Evolutionary conservation across 345 rosid genomes (phyloP), one percentile per base, ranked within the genome.

Genomic region (Clausena lansium): DNA sequence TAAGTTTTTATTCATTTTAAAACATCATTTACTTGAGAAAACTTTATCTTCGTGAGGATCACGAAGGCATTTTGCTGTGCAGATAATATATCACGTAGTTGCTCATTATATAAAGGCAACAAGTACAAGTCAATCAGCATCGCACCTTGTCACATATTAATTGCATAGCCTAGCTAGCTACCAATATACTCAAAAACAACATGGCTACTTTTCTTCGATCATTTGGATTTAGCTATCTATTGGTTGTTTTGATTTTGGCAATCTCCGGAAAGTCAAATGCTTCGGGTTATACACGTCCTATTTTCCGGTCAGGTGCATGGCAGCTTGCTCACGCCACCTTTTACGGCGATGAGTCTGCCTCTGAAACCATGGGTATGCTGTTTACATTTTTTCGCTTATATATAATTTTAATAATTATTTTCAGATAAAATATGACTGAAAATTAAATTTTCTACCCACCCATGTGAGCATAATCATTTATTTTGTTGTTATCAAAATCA

Each of bases 281-380:
- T 1, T 67, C 55, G 22, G 83, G 78, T 55, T 81, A 81, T 75
- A 22, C 30, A 41, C 35, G 1, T 5, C 60, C 81, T 0, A 79
- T 76, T 5, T 93, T 87, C 78, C 74, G 52, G 38, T 86, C 97
- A 11, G 80, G 88, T 61, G 80, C 79, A 74, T 91, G 93, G 95
- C 45, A 77, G 30, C 76, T 70, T 8, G 93, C 93, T 6, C 89
- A 88, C 70, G 95, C 93, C 50, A 91, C 95, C 73, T 89, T 91
- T 72, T 91, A 91, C 63, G 95, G 95, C 6, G 93, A 91, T n/a
- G 89, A 88, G 79, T 82, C 87, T 59, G 93, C 80, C 77, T 82
- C 93, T 33, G 92, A 84, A 69, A 91, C 93, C 9, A 85, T 86
- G 89, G 93, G 93, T 91, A 88, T 74, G 76, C 77, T 45, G 3